phyloP scores from a whole-genome alignment of 164 flowering plant genomes.

The Nelumbo lutea region DNA sequence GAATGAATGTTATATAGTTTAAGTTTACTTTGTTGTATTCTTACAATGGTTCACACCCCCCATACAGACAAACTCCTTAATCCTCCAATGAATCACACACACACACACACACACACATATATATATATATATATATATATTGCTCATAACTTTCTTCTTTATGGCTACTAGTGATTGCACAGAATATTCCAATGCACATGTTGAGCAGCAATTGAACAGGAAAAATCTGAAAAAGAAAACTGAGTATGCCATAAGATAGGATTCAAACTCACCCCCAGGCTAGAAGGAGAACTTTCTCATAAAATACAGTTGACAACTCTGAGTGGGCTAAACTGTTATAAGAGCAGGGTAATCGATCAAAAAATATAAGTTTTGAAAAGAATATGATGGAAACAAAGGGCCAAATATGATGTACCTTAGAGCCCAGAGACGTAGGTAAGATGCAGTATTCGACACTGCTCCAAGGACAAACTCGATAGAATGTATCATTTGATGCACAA shows the following conservation, averaged over 20 bases:
- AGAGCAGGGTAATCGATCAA: conserved; percentile 9
- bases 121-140: no score
- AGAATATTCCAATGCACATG: neutral
- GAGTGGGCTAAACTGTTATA: conserved; percentile 88
- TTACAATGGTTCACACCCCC: no score
- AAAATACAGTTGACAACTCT: conserved; percentile 89
- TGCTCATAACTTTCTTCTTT: no score
- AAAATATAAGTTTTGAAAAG: neutral
- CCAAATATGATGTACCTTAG: conserved; percentile 44
- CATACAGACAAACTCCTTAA: no score
- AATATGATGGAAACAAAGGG: neutral
- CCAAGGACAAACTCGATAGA: conserved; percentile 89
- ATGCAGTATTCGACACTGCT: conserved; percentile 95
- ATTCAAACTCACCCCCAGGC: conserved; percentile 75
- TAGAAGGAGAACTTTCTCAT: conserved; percentile 83
- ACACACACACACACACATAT: no score
- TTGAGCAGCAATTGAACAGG: neutral
- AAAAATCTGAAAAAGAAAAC: neutral
- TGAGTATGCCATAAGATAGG: neutral
- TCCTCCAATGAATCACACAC: no score
- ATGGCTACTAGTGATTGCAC: no score
- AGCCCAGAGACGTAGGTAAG: conserved; percentile 97
- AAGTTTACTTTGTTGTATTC: no score
- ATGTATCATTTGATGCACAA: conserved; percentile 97
- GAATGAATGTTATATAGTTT: no score